These are phyloP conservation scores for Keqinozyma sinolaborantium DNA, from an alignment of 1,139 yeast species.

Conservation along the genomic window DNA sequence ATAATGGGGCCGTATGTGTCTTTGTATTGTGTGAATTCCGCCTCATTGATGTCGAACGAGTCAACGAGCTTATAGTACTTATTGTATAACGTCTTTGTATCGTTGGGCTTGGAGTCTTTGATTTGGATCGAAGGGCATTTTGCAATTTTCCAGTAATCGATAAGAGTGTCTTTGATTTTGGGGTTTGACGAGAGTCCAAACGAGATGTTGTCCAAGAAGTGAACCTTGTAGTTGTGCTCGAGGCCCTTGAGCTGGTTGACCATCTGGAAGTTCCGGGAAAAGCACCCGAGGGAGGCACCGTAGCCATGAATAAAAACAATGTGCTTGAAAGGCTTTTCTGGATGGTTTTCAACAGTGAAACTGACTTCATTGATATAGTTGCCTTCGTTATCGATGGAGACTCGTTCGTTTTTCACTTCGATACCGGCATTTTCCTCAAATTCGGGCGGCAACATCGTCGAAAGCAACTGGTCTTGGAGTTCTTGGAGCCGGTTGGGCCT, in stretches of 20 bases:
- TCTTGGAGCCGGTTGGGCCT: slow-evolving; percentile 20
- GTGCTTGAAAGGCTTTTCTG: slow-evolving; percentile 25
- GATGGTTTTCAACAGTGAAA: slow-evolving; percentile 24
- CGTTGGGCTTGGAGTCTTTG: slow-evolving; percentile 28
- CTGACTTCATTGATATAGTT: slow-evolving; percentile 36
- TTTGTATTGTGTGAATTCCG: slow-evolving; percentile 25
- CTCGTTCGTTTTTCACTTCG: slow-evolving; percentile 15
- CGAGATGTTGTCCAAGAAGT: slow-evolving; percentile 80
- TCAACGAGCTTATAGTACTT: slow-evolving; percentile 42
- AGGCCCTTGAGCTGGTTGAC: slow-evolving; percentile 35
- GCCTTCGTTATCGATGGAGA: slow-evolving; percentile 23
- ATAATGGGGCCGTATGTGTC: slow-evolving; percentile 42
- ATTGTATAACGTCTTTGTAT: slow-evolving; percentile 27
- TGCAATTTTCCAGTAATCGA: slow-evolving; percentile 19
- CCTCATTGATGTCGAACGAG: slow-evolving; percentile 25
- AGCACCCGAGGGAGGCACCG: slow-evolving; percentile 86
- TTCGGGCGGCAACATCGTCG: slow-evolving; percentile 28
- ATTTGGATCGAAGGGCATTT: slow-evolving; percentile 26
- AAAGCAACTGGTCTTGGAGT: slow-evolving; percentile 34
- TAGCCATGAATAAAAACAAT: slow-evolving; percentile 84
- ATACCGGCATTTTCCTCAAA: slow-evolving; percentile 20
- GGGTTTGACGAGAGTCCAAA: slow-evolving; percentile 81
- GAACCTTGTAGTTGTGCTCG: slow-evolving; percentile 48
- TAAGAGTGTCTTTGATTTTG: slow-evolving; percentile 17
- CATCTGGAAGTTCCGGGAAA: slow-evolving; percentile 68